Evolutionary conservation across 805 yeast species (phyloP).

Genomic region (Wickerhamomyces sydowiorum): DNA sequence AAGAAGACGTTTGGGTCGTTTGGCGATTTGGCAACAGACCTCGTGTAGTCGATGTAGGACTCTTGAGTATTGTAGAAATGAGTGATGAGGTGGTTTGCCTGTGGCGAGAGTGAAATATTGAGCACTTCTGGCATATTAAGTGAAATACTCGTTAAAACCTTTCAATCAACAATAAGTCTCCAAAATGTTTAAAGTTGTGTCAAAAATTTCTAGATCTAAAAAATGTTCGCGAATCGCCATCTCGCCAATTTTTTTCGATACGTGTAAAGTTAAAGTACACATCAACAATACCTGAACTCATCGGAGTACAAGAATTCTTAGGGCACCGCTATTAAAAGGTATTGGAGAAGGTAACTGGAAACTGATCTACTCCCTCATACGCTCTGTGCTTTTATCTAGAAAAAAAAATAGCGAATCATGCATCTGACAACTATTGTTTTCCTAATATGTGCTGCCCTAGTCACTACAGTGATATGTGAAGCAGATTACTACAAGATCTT

Average conservation of each 20-base stretch:
- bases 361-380: too few species aligned
- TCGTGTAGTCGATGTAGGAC: slow-evolving; percentile 49
- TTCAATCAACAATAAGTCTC: not conserved
- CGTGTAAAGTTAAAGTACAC: not conserved
- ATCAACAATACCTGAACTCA: too few species aligned
- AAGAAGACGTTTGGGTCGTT: slow-evolving; percentile 43
- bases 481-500: slow-evolving; percentile 55
- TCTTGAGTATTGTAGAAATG: slow-evolving; percentile 84
- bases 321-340: too few species aligned
- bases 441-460: not conserved
- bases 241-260: not conserved
- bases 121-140: slow-evolving; percentile 62
- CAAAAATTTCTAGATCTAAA: too few species aligned
- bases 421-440: not conserved
- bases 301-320: too few species aligned
- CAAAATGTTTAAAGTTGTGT: too few species aligned
- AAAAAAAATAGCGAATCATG: not conserved
- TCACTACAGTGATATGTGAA: slow-evolving; percentile 17
- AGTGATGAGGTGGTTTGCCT: slow-evolving; percentile 68
- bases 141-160: not conserved
- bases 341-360: too few species aligned
- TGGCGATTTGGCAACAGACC: slow-evolving; percentile 16
- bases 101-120: slow-evolving; percentile 66
- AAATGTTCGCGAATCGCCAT: not conserved
- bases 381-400: too few species aligned